phyloP scores from a whole-genome alignment of 1,284 basidiomycete species.

The Kalmanozyma brasiliensis region DNA sequence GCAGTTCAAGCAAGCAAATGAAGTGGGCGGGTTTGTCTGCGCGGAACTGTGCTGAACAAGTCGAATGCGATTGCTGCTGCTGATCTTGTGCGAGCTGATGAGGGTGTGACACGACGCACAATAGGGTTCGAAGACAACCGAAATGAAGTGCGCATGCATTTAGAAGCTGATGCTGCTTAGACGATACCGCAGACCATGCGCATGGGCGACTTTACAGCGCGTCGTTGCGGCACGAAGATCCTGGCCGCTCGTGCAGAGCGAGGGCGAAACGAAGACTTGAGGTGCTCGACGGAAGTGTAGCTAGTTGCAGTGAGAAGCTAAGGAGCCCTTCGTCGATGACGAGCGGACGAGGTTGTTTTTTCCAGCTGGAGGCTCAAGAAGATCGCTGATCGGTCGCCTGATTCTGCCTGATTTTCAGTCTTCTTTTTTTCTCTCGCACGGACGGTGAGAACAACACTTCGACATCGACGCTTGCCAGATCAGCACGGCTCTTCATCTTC shows the following conservation, averaged over 20 bases:
- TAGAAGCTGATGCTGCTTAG: constrained; percentile 7
- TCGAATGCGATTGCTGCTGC: constrained; percentile 5
- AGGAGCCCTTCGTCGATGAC: no score
- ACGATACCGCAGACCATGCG: no score
- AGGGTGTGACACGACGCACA: constrained; percentile 9
- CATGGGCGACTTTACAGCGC: no score
- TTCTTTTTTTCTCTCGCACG: constrained; percentile 9
- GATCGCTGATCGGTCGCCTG: constrained; percentile 8
- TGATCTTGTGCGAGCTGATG: constrained; percentile 3
- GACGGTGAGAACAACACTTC: constrained; percentile 6
- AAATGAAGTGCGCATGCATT: constrained; percentile 24
- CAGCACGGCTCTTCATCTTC: background rate
- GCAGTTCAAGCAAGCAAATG: background rate
- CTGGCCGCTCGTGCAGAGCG: no score
- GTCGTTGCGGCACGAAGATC: no score
- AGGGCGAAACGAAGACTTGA: no score
- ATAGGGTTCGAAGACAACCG: constrained; percentile 9
- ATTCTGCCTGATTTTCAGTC: constrained; percentile 5
- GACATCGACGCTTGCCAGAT: no score
- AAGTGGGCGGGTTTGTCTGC: constrained; percentile 1
- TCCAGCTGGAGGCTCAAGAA: background rate
- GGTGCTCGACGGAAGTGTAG: no score
- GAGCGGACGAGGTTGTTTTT: no score
- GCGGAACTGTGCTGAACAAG: background rate
- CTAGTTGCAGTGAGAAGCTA: no score